These are phyloP conservation scores for Phytophthora sansomeana DNA, from an alignment of 352 stramenopile species.

Conservation along the genomic window DNA sequence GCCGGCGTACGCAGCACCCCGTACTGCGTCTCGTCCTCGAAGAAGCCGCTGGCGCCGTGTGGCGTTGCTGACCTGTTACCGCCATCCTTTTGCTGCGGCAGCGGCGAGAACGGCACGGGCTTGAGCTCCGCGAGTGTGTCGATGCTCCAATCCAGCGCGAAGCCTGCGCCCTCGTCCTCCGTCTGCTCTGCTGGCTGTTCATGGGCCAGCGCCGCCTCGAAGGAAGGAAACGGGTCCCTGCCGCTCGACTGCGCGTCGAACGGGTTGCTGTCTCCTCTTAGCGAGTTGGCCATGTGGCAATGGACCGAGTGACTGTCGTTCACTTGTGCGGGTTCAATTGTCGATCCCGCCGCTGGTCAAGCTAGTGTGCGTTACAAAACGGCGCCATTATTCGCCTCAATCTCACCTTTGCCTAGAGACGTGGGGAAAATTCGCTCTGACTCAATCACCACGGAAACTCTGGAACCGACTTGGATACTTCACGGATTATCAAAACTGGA, in stretches of 20 bases:
- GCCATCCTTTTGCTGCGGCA: constrained; percentile 43
- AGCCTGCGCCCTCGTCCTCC: constrained; percentile 9
- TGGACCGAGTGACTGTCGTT: constrained; percentile 8
- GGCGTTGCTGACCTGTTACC: not conserved
- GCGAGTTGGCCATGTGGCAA: constrained; percentile 12
- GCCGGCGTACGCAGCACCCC: constrained; percentile 53
- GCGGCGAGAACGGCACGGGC: constrained; percentile 60
- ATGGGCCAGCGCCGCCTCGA: constrained; percentile 50
- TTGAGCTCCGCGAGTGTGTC: constrained; percentile 71
- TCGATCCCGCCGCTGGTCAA: too few relatives aligned
- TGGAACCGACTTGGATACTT: too few relatives aligned
- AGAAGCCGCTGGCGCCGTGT: constrained; percentile 41
- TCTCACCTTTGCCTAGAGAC: too few relatives aligned
- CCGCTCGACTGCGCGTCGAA: constrained; percentile 53
- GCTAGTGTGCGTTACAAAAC: too few relatives aligned
- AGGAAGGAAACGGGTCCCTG: constrained; percentile 59
- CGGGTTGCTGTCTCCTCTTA: constrained; percentile 38
- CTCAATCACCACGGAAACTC: too few relatives aligned
- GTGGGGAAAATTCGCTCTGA: too few relatives aligned
- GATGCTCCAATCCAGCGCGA: constrained; percentile 69
- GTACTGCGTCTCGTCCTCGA: constrained; percentile 62
- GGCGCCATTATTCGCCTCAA: too few relatives aligned
- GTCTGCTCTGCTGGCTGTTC: not conserved
- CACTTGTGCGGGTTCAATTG: not conserved
- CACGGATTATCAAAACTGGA: too few relatives aligned